phyloP scores from a whole-genome alignment of 257 asterid genomes.

The Solanum chiquidenum region DNA sequence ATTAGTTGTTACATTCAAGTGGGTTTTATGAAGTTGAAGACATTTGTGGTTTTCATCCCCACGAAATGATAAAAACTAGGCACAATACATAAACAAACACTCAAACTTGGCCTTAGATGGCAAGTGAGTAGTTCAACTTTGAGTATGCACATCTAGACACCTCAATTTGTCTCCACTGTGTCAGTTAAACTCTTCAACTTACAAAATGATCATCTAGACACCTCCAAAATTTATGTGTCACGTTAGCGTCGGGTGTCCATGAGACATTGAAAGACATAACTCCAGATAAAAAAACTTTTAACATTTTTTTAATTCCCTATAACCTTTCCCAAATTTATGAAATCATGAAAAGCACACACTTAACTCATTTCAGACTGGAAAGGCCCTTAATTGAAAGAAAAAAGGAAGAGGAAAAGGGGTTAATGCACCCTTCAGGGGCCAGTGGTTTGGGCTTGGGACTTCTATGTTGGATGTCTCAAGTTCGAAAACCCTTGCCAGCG shows the following conservation, averaged over 20 bases:
- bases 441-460: too few relatives aligned
- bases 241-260: background rate
- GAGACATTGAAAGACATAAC: background rate
- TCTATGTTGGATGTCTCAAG: too few relatives aligned
- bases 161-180: background rate
- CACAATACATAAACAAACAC: background rate
- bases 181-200: background rate
- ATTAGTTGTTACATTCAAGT: background rate
- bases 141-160: background rate
- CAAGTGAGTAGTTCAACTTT: background rate
- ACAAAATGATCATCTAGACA: background rate
- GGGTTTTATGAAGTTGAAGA: background rate
- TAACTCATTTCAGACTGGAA: background rate
- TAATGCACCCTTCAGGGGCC: too few relatives aligned
- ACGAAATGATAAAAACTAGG: background rate
- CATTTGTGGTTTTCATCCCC: background rate
- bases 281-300: background rate
- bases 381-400: background rate
- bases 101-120: background rate
- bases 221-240: background rate
- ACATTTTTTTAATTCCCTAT: background rate
- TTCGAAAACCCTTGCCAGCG: too few relatives aligned
- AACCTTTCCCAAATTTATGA: background rate
- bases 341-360: background rate
- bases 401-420: background rate